phyloP scores from a whole-genome alignment of 352 stramenopile genomes.

The Thraustotheca clavata region DNA sequence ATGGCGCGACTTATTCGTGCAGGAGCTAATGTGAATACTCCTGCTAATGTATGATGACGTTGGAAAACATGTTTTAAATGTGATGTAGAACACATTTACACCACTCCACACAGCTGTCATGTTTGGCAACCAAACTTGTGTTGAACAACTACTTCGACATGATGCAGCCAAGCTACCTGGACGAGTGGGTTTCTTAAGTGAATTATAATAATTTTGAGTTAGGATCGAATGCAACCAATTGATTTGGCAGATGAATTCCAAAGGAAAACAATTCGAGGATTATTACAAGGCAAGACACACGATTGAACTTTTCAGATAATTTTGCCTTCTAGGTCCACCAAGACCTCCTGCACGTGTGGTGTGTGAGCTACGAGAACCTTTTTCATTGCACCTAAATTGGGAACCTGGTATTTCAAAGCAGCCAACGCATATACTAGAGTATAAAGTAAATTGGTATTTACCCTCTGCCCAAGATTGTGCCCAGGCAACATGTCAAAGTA shows the following conservation, averaged over 20 bases:
- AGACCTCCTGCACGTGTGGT: background rate
- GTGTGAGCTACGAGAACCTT: conserved; percentile 10
- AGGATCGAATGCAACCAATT: conserved; percentile 35
- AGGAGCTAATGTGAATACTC: conserved; percentile 33
- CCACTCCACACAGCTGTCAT: conserved; percentile 39
- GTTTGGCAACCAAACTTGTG: conserved; percentile 31
- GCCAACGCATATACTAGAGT: conserved; percentile 8
- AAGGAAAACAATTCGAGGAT: conserved; percentile 28
- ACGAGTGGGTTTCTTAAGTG: background rate
- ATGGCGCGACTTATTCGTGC: conserved; percentile 39
- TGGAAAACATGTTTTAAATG: background rate
- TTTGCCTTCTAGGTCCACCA: background rate
- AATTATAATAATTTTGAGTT: background rate
- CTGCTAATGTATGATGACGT: conserved; percentile 25
- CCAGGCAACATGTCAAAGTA: conserved; percentile 23
- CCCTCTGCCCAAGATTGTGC: conserved; percentile 22
- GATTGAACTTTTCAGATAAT: background rate
- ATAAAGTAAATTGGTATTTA: conserved; percentile 34
- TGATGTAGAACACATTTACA: conserved; percentile 28
- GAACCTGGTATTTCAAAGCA: background rate
- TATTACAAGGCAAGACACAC: conserved; percentile 32
- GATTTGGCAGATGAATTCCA: conserved; percentile 37
- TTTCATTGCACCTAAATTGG: conserved; percentile 10
- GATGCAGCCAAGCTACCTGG: conserved; percentile 22
- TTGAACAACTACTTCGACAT: conserved; percentile 33